Percentiles rank a stretch among this genome's conserved stretches.
Conservation (phyloP, 345 rosid species). For the Camelina neglecta region DNA sequence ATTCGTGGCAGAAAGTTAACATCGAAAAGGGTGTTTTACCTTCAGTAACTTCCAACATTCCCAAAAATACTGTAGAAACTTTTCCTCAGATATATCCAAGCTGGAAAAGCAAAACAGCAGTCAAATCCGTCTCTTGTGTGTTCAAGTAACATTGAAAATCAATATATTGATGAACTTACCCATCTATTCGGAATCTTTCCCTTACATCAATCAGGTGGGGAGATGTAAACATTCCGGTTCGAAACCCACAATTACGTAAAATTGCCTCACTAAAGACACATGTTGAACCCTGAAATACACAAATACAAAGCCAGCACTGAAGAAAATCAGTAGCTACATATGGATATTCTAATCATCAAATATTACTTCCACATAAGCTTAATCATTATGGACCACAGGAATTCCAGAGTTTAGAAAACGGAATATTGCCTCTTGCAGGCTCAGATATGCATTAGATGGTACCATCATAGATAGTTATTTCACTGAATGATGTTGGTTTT, state of each 20-base stretch:
- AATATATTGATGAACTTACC: conserved; percentile 55
- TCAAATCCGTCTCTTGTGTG: conserved; percentile 17
- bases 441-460: conserved; percentile 13
- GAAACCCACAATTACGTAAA: conserved; percentile 79
- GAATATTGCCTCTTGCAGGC: background rate
- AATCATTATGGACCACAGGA: background rate
- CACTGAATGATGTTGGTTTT: background rate
- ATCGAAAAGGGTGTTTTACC: conserved; percentile 49
- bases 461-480: conserved; percentile 2
- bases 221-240: conserved; percentile 86
- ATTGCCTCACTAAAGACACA: conserved; percentile 87
- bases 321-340: conserved; percentile 22
- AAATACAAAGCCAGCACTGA: background rate
- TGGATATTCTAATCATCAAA: conserved; percentile 17
- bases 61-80: conserved; percentile 85
- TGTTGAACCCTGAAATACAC: conserved; percentile 77
- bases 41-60: conserved; percentile 76
- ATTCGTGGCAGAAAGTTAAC: conserved; percentile 11
- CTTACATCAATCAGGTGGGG: conserved; percentile 95
- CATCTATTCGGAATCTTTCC: conserved; percentile 80
- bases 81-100: conserved; percentile 80
- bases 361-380: conserved; percentile 8
- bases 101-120: conserved; percentile 50
- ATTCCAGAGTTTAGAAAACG: conserved; percentile 2
- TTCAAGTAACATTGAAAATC: conserved; percentile 25